Base-by-base conservation (phyloP, 2,329 filamentous ascomycete genomes). In the Cladosporium sp. region DNA sequence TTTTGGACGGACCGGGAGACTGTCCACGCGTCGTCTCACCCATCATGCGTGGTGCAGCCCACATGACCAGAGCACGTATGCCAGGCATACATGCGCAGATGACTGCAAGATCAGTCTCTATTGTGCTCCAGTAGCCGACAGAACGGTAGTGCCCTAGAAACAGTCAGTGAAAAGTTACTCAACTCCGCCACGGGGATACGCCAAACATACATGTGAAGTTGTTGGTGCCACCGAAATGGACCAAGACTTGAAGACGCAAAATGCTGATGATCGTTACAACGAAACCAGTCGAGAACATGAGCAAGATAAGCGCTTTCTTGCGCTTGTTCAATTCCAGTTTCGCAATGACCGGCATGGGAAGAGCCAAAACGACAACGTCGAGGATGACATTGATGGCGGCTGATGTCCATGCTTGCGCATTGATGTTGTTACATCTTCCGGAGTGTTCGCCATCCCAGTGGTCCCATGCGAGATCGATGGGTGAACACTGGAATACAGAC, bases 321-420 rank as follows among this genome's bases (percentile, higher is more conserved):
- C 59, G 59, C 9, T 43, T 58, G 51, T 63, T 60, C 12, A 61
- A 37, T 34, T 59, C 30, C n/a, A 63, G 28, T n/a, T 51, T 51
- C 5, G 51, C 43, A 22, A 63, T 40, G 37, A 57, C 28, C 14
- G 61, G 61, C n/a, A 67, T 55, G 0, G 66, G 66, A 15, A 67
- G 60, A 12, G 43, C 42, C 11, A 67, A 51, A 2, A 64, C 60
- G 14, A 67, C 37, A 34, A 67, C 30, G 47, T 67, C 66, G 17
- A 67, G 51, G n/a, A 60, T 28, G 17, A 63, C 57, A 25, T 63
- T 63, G 3, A 63, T 12, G 12, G 59, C 61, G 9, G 59, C 61
- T 12, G 55, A 61, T 15, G 55, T 58, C 56, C 57, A 63, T 12
- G 49, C 57, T 43, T 61, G 61, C 1, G 59, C 61, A 40, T 59